Conservation (phyloP, 139 green algal genomes). For the Picochlorum sp. region DNA sequence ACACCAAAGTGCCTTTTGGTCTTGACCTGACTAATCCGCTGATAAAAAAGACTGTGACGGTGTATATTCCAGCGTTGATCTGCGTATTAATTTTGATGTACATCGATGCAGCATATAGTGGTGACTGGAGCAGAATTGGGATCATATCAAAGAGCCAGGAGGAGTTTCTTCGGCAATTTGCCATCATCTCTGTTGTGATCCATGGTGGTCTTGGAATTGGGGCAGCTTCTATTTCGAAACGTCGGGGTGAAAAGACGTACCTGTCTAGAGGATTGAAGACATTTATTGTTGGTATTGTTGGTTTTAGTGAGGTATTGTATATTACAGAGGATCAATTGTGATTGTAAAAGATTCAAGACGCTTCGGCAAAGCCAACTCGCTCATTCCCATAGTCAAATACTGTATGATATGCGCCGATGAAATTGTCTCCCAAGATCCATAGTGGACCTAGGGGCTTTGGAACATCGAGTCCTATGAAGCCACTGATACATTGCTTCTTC, state of each 20-base stretch:
- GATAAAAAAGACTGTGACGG: not conserved
- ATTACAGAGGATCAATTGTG: constrained; percentile 3
- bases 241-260: not conserved
- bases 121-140: constrained; percentile 41
- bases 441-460: constrained; percentile 69
- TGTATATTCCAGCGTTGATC: constrained; percentile 2
- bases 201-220: not conserved
- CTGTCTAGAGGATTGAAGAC: constrained; percentile 1
- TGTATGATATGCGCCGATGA: constrained; percentile 92
- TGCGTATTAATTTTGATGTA: constrained; percentile 18
- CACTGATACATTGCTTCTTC: constrained; percentile 81
- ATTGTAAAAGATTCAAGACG: constrained; percentile 23
- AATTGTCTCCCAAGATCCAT: constrained; percentile 96
- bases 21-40: not conserved
- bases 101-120: constrained; percentile 29
- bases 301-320: constrained; percentile 4
- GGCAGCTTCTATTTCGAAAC: not conserved
- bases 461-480: constrained; percentile 95
- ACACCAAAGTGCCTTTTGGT: not conserved
- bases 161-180: constrained; percentile 6
- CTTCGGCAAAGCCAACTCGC: constrained; percentile 83
- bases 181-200: not conserved
- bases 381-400: constrained; percentile 86
- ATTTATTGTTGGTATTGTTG: constrained; percentile 4
- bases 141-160: constrained; percentile 27